Evolutionary conservation across 208 protist genomes (phyloP), one percentile per base, ranked within the genome.

Genomic region (Porcisia hertigi): DNA sequence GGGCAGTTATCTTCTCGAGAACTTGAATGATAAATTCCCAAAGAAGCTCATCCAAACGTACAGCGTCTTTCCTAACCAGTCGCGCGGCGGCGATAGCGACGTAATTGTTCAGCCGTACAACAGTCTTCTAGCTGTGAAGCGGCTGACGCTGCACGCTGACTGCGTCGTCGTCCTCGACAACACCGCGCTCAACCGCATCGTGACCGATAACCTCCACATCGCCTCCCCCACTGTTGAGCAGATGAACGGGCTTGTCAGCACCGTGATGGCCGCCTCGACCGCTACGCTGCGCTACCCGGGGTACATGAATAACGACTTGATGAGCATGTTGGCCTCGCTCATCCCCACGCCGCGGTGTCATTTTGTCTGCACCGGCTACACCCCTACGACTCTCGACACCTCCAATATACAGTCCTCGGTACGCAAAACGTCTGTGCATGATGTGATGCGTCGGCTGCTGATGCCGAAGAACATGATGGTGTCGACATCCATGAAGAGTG

Each of bases 101-200:
- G 98, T 99, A 14, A 99, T 99, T 69, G 99, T 99, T 49, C 98
- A 99, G 87, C 98, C 99, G n/a, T 99, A 99, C 90, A 99, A 99
- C 83, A 98, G 97, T 25, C 73, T 99, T 11, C 87, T 99, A 5
- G 99, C 99, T n/a, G 91, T 99, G 25, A 99, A 99, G 85, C 89
- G 99, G 36, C 89, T 99, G 9, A 99, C 94, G 8, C 85, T 98
- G 36, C 94, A 99, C 73, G 98, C 98, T 14, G 99, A 99, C 80
- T 97, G 92, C 39, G 96, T 99, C 20, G 98, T 99, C 14, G 99
- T 99, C 11, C 87, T 99, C 0, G 99, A 99, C 88, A 99, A 99
- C 86, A 99, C 92, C 5, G 99, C 99, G 0, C 90, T 99, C 0
- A 98, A 99, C 76, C 92, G 97, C 55, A 99, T 99, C 73, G 98